phyloP scores from a whole-genome alignment of 306 rosid species.

The Vigna unguiculata region DNA sequence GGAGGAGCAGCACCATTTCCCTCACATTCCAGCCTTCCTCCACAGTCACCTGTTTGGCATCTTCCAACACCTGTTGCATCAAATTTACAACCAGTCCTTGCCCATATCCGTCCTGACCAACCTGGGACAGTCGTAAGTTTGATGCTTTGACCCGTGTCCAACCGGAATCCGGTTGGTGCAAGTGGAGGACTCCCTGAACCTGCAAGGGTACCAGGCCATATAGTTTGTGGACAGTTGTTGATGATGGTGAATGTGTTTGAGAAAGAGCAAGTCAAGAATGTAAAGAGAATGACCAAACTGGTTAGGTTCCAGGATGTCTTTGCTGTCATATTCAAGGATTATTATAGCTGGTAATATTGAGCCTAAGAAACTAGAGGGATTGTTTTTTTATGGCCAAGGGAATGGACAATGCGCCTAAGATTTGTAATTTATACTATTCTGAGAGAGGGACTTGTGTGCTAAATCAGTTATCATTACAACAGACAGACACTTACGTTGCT shows the following conservation, averaged over 20 bases:
- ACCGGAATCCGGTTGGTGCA: slow-evolving; percentile 60
- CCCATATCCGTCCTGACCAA: slow-evolving; percentile 93
- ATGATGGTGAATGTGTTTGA: slow-evolving; percentile 63
- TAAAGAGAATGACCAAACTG: slow-evolving; percentile 31
- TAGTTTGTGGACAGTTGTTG: slow-evolving; percentile 72
- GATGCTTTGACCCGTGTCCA: slow-evolving; percentile 56
- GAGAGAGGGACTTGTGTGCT: slow-evolving; percentile 41
- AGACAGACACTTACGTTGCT: slow-evolving; percentile 50
- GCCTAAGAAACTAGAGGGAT: background rate
- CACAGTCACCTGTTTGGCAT: slow-evolving; percentile 84
- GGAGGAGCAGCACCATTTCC: slow-evolving; percentile 85
- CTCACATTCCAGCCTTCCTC: slow-evolving; percentile 75
- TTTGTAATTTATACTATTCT: slow-evolving; percentile 44
- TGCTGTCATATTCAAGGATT: slow-evolving; percentile 36
- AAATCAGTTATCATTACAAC: slow-evolving; percentile 31
- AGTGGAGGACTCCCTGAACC: slow-evolving; percentile 71
- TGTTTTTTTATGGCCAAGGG: slow-evolving; percentile 32
- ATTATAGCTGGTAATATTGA: background rate
- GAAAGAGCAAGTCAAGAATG: slow-evolving; percentile 40
- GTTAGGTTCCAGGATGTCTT: slow-evolving; percentile 37
- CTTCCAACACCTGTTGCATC: slow-evolving; percentile 69
- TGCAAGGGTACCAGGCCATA: slow-evolving; percentile 79
- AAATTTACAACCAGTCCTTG: slow-evolving; percentile 81
- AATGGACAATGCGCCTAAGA: slow-evolving; percentile 27
- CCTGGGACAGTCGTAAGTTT: slow-evolving; percentile 59